Evolutionary conservation across 129 eudicot genomes (phyloP).

Genomic region (Chrysanthemum makinoi): DNA sequence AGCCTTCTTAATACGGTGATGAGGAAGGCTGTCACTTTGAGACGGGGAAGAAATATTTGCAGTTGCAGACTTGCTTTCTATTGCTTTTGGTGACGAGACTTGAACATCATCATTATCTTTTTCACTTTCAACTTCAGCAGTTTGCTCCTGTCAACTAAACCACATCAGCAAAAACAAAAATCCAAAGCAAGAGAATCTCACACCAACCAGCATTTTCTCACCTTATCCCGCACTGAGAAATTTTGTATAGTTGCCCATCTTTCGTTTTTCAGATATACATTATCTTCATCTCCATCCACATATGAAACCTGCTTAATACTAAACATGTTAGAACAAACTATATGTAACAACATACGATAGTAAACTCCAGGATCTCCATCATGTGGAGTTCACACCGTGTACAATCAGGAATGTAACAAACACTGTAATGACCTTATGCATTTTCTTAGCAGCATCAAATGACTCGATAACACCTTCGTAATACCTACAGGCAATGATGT

Average conservation of each 20-base stretch:
- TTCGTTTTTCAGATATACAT: constrained; percentile 47
- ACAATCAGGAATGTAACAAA: not conserved
- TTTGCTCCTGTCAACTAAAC: constrained; percentile 46
- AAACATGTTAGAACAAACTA: constrained; percentile 19
- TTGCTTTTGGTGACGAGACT: constrained; percentile 42
- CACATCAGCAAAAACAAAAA: constrained; percentile 19
- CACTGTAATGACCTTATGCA: constrained; percentile 55
- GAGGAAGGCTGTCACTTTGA: constrained; percentile 38
- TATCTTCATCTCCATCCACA: constrained; percentile 69
- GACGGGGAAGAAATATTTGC: constrained; percentile 35
- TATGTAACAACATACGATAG: not conserved
- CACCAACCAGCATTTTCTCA: constrained; percentile 26
- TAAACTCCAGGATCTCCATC: not conserved
- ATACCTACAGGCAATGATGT: constrained; percentile 47
- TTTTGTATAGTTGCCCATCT: constrained; percentile 53
- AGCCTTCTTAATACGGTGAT: constrained; percentile 21
- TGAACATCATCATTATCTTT: constrained; percentile 32
- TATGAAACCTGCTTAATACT: constrained; percentile 51
- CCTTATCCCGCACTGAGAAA: constrained; percentile 41
- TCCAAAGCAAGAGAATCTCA: not conserved
- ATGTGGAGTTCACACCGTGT: too few relatives aligned
- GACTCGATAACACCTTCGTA: constrained; percentile 65
- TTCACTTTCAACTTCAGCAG: constrained; percentile 38
- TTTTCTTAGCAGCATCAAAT: constrained; percentile 54
- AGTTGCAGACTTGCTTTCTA: constrained; percentile 30